phyloP scores from a whole-genome alignment of 2,329 filamentous ascomycete species.

The Hypoxylon sp. region DNA sequence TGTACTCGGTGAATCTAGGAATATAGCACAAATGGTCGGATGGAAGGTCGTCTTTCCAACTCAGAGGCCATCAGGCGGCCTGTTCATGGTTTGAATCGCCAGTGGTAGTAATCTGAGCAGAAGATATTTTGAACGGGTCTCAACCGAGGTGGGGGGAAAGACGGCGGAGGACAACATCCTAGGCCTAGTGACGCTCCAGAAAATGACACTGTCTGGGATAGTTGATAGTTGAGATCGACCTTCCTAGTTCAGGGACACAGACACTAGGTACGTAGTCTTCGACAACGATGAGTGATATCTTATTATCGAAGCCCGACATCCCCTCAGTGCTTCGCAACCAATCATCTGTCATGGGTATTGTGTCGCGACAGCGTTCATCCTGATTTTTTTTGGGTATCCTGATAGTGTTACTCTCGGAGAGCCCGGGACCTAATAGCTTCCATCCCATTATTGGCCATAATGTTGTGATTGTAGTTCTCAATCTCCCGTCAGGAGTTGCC shows the following conservation, averaged over 20 bases:
- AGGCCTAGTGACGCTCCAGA: not conserved
- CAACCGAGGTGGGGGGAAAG: not conserved
- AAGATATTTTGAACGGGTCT: not conserved
- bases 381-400: not conserved
- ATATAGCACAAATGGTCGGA: not conserved
- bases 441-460: not conserved
- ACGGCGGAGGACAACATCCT: not conserved
- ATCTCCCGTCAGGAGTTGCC: not conserved
- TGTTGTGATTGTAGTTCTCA: not conserved
- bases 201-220: not conserved
- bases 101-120: not conserved
- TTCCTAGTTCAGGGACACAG: not conserved
- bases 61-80: no score
- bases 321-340: not conserved
- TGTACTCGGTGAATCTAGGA: slow-evolving; percentile 11
- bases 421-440: not conserved
- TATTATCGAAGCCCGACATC: not conserved
- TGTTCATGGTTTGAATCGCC: not conserved
- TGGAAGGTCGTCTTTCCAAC: not conserved
- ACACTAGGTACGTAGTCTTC: not conserved
- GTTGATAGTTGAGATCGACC: not conserved
- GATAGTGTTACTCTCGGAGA: not conserved
- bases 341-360: not conserved
- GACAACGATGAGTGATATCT: not conserved
- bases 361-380: not conserved